These are phyloP conservation scores for Orbilia oligospora DNA, from an alignment of 2,329 filamentous ascomycete species.

Conservation along the genomic window DNA sequence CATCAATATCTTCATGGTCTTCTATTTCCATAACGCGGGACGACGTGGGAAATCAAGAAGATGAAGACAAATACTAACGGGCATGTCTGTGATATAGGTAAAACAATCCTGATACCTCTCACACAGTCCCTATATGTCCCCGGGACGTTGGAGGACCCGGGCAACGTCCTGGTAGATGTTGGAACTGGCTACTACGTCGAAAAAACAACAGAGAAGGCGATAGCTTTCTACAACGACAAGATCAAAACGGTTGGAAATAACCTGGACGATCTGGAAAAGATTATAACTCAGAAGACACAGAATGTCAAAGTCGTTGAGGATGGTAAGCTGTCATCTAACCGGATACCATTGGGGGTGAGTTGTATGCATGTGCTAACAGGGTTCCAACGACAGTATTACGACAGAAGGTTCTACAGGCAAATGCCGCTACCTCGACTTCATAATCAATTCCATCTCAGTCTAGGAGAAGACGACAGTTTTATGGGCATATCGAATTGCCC, in stretches of 20 bases:
- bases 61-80: neutral
- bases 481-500: neutral
- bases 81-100: conserved; percentile 68
- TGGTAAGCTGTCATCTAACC: conserved; percentile 66
- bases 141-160: conserved; percentile 80
- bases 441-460: neutral
- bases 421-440: conserved; percentile 38
- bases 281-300: conserved; percentile 81
- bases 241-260: conserved; percentile 77
- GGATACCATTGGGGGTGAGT: neutral
- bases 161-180: conserved; percentile 88
- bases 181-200: conserved; percentile 96
- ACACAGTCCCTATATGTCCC: conserved; percentile 96
- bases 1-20: neutral
- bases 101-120: conserved; percentile 86
- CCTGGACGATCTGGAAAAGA: conserved; percentile 77
- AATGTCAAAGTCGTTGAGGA: conserved; percentile 92
- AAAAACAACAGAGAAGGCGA: conserved; percentile 77
- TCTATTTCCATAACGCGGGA: neutral
- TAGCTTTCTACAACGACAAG: conserved; percentile 78
- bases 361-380: neutral
- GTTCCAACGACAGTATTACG: conserved; percentile 35
- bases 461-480: neutral
- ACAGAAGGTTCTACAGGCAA: conserved; percentile 44
- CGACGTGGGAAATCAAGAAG: neutral